Conservation (phyloP, 2,329 filamentous ascomycete genomes). For the Penicillium occitanis region DNA sequence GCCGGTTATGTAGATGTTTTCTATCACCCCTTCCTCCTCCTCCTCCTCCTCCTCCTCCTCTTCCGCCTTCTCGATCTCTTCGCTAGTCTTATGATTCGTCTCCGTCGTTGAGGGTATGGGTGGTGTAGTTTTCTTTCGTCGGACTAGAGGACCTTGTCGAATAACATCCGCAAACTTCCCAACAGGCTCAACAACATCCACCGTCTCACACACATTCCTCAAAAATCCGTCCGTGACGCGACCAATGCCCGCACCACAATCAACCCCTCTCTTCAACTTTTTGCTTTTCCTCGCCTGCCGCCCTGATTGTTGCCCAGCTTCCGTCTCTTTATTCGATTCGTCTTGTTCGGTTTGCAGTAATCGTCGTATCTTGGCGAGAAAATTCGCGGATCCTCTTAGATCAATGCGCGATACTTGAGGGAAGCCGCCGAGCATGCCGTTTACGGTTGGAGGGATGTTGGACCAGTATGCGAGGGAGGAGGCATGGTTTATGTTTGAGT, state of each 20-base stretch:
- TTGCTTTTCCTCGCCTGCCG: conserved; percentile 13
- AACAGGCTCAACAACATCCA: conserved; percentile 85
- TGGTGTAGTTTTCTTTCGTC: neutral
- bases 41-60: neutral
- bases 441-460: conserved; percentile 46
- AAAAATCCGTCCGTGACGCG: conserved; percentile 77
- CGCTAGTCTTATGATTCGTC: neutral
- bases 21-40: conserved; percentile 51
- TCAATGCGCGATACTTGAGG: conserved; percentile 68
- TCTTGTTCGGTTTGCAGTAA: conserved; percentile 23
- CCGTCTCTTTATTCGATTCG: neutral
- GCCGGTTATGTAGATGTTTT: conserved; percentile 68
- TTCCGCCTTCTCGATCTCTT: neutral
- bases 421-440: conserved; percentile 73
- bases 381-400: conserved; percentile 67
- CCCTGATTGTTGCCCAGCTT: neutral
- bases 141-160: conserved; percentile 36
- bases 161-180: conserved; percentile 72
- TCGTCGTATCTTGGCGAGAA: conserved; percentile 64
- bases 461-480: conserved; percentile 40
- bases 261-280: conserved; percentile 46
- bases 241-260: conserved; percentile 72
- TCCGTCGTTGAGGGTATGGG: neutral
- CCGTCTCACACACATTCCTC: conserved; percentile 64
- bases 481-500: conserved; percentile 33